Percentiles rank a stretch among this genome's conserved stretches.
Conservation (phyloP, 192 early-diverging fungal species). For the Coemansia sp. region DNA sequence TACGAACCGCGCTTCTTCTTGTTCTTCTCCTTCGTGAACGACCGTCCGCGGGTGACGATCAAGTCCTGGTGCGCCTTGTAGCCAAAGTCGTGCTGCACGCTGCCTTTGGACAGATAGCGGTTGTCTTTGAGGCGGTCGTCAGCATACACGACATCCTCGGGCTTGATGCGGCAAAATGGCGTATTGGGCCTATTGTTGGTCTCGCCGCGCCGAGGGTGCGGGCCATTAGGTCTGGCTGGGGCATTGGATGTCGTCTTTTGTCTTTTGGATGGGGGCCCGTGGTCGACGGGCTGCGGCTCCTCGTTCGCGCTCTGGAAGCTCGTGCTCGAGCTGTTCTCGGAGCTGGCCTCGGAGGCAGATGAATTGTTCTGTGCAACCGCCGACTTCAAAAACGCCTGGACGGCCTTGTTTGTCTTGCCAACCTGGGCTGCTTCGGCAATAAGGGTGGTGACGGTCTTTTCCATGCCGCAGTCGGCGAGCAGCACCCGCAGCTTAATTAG, state of each 20-base stretch:
- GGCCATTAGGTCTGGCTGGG: constrained; percentile 2
- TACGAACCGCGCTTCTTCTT: constrained; percentile 97
- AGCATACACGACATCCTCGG: constrained; percentile 74
- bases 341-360: constrained; percentile 7
- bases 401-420: constrained; percentile 22
- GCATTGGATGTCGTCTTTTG: not conserved
- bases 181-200: constrained; percentile 36
- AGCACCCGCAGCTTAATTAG: constrained; percentile 28
- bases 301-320: constrained; percentile 20
- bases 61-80: constrained; percentile 91
- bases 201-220: constrained; percentile 14
- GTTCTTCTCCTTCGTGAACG: constrained; percentile 92
- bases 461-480: constrained; percentile 28
- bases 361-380: constrained; percentile 3
- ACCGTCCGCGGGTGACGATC: constrained; percentile 83
- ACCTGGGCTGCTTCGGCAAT: constrained; percentile 34
- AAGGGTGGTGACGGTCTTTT: constrained; percentile 20
- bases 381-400: constrained; percentile 28
- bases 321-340: constrained; percentile 27
- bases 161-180: constrained; percentile 80
- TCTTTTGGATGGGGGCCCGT: not conserved
- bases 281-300: not conserved
- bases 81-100: constrained; percentile 72
- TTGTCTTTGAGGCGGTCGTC: constrained; percentile 85
- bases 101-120: constrained; percentile 67